phyloP scores from a whole-genome alignment of 768 basidiomycete genomes.

The Hygrocybe punicea region DNA sequence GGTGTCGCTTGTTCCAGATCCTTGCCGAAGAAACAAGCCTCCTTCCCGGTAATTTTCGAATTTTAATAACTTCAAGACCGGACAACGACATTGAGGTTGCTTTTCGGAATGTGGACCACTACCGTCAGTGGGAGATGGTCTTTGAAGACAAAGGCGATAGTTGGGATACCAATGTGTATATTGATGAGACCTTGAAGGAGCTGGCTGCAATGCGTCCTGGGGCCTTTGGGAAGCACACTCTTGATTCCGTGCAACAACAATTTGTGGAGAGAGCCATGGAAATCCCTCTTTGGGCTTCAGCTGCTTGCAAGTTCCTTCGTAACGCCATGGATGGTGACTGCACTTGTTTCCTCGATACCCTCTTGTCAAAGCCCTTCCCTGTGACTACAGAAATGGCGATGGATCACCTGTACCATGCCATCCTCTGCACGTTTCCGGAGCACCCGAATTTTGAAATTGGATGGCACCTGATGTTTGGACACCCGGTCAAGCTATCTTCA shows the following conservation, averaged over 20 bases:
- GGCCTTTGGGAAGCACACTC: constrained; percentile 10
- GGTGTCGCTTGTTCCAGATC: not conserved
- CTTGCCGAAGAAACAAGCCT: not conserved
- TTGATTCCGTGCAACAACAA: not conserved
- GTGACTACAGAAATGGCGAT: too few species aligned
- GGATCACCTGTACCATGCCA: too few species aligned
- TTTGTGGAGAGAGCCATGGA: not conserved
- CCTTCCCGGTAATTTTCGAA: constrained; percentile 24
- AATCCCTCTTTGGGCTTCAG: not conserved
- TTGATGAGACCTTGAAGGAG: not conserved
- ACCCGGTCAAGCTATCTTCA: not conserved
- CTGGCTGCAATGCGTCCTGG: not conserved
- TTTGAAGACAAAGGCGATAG: not conserved
- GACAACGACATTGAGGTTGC: constrained; percentile 18
- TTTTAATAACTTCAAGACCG: constrained; percentile 29
- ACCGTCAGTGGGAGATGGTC: not conserved
- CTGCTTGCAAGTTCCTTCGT: not conserved
- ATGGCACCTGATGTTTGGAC: too few species aligned
- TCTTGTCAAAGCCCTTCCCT: not conserved
- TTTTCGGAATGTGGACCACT: not conserved
- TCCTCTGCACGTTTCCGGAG: too few species aligned
- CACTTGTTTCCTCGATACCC: not conserved
- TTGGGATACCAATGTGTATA: not conserved
- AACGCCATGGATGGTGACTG: not conserved
- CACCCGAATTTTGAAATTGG: too few species aligned